Base-by-base conservation (phyloP, 2,329 filamentous ascomycete species). In the Pseudogymnoascus sp. region DNA sequence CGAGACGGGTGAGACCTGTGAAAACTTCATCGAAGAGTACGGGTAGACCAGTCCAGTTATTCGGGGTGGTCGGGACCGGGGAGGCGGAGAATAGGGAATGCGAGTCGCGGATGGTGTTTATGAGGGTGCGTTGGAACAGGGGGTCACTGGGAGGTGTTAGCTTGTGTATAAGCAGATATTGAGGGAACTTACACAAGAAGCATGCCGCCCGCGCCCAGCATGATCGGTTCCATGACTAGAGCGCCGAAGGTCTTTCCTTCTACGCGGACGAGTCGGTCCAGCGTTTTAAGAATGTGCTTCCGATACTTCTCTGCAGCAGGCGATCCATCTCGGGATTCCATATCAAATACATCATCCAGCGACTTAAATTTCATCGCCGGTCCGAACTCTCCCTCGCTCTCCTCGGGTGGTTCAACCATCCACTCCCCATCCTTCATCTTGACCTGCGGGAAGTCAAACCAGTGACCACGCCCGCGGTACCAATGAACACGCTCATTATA, bases 21-120 rank as follows among this genome's bases (percentile, higher is more conserved):
- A 96, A 95, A 35, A 95, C 90, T 70, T 95, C 91, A 70, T 96
- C 90, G 65, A 91, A 90, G 66, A 95, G 79, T 38, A 95, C 76
- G 0, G 91, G 90, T 3, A 95, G 80, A 2, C 90, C 89, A 1
- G 79, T 78, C 90, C 90, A 95, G 30, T 75, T 65, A 7, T 67
- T 68, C 32, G 67, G 58, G 34, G 68, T 66, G 5, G 59, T 30
- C 12, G 59, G 12, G 7, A 60, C 28, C 2, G 47, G 8, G 20
- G 63, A 54, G 5, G 68, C 62, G 37, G 74, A 72, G 66, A 89
- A 87, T 4, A 88, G 74, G 12, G 81, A 70, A 0, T 82, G 74
- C 6, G 80, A 82, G 2, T 74, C 70, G 37, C 90, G 86, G 57
- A 91, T 82, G 1, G 87, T 80, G 18, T 84, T 79, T 61, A 88